phyloP scores from a whole-genome alignment of 306 rosid species.

The Calophaca sinica region DNA sequence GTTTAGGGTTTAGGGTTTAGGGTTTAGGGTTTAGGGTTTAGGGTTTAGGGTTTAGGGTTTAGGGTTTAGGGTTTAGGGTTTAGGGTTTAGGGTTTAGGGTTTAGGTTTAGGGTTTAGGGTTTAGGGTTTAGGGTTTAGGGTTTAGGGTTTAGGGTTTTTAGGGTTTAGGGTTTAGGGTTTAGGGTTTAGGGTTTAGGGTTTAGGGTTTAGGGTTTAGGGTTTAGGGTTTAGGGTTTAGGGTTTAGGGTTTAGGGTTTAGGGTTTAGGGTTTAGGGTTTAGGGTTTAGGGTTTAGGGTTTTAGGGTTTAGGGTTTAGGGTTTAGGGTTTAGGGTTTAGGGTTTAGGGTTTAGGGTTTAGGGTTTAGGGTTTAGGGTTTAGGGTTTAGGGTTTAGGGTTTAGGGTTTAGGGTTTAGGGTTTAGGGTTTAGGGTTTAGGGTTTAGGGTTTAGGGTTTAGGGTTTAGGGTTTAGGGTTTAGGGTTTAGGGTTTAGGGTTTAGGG shows the following conservation, averaged over 20 bases:
- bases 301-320: slow-evolving; percentile 1
- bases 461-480: neutral
- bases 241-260: too few species aligned
- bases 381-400: neutral
- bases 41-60: neutral
- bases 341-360: neutral
- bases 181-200: neutral
- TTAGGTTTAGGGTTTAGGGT: neutral
- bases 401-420: neutral
- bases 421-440: neutral
- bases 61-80: neutral
- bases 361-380: neutral
- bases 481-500: slow-evolving; percentile 4
- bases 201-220: neutral
- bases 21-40: too few species aligned
- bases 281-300: neutral
- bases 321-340: neutral
- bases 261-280: neutral
- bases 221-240: neutral
- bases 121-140: neutral
- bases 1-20: too few species aligned
- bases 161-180: neutral
- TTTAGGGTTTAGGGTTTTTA: neutral
- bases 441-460: neutral
- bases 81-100: slow-evolving; percentile 1